Percentiles rank a stretch among this genome's conserved stretches.
These are phyloP conservation scores for Fusarium denticulatum DNA, from an alignment of 2,329 filamentous ascomycete species.

Conservation along the genomic window DNA sequence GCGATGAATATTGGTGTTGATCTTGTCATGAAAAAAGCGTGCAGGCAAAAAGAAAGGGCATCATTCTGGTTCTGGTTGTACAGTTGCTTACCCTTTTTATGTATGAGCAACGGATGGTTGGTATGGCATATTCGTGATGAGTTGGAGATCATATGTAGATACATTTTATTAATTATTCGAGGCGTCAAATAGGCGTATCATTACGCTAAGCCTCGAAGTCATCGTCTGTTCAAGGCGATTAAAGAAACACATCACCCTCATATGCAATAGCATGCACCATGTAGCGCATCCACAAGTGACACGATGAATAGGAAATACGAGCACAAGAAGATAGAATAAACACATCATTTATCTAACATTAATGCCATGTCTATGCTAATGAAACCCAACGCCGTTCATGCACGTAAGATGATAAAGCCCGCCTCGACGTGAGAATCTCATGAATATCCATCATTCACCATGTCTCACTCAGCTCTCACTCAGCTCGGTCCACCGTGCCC, in stretches of 20 bases:
- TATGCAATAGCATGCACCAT: neutral
- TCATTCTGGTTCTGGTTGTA: slow-evolving; percentile 20
- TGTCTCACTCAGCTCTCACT: slow-evolving; percentile 24
- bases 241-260: slow-evolving; percentile 27
- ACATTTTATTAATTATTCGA: slow-evolving; percentile 37
- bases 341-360: slow-evolving; percentile 26
- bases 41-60: slow-evolving; percentile 24
- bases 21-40: slow-evolving; percentile 28
- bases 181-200: slow-evolving; percentile 9
- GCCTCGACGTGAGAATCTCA: neutral
- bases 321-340: neutral
- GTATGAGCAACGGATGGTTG: slow-evolving; percentile 24
- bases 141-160: slow-evolving; percentile 32
- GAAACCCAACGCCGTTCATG: slow-evolving; percentile 43
- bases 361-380: slow-evolving; percentile 32
- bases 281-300: neutral
- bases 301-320: neutral
- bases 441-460: slow-evolving; percentile 6
- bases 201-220: slow-evolving; percentile 17
- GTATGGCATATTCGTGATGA: slow-evolving; percentile 5
- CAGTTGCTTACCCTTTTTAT: slow-evolving; percentile 22
- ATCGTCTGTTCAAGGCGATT: slow-evolving; percentile 28
- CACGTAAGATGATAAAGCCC: slow-evolving; percentile 34
- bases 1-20: slow-evolving; percentile 19
- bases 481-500: slow-evolving; percentile 41